These are phyloP conservation scores for Boletellus sp. DNA, from an alignment of 1,284 basidiomycete genomes.

Conservation along the genomic window DNA sequence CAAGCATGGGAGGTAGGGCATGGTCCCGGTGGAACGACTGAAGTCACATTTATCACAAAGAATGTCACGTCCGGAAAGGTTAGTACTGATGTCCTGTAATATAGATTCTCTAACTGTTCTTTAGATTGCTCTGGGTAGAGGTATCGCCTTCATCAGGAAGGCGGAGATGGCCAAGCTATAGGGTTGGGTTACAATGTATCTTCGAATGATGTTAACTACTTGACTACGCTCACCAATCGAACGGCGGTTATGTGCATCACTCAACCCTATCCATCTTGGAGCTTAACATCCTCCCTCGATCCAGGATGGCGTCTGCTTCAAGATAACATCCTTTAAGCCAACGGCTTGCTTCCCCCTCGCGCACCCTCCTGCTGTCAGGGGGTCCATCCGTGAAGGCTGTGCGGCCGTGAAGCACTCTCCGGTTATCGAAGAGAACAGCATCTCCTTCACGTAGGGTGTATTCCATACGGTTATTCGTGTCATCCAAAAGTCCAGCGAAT, in stretches of 20 bases:
- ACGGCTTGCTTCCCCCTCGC: conserved; percentile 45
- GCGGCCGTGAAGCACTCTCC: conserved; percentile 87
- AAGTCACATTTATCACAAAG: conserved; percentile 71
- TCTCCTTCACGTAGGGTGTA: conserved; percentile 82
- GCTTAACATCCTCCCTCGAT: conserved; percentile 41
- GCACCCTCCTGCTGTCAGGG: conserved; percentile 9
- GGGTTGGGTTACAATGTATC: conserved; percentile 2
- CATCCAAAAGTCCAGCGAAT: conserved; percentile 65
- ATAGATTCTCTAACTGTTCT: neutral
- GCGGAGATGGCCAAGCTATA: conserved; percentile 52
- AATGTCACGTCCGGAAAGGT: conserved; percentile 70
- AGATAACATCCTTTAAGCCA: conserved; percentile 79
- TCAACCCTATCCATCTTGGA: conserved; percentile 13
- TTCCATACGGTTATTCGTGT: conserved; percentile 53
- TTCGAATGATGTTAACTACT: too few relatives aligned
- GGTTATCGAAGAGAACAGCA: conserved; percentile 89
- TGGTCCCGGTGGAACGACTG: conserved; percentile 61
- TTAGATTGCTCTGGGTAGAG: conserved; percentile 52
- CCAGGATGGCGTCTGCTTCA: conserved; percentile 65
- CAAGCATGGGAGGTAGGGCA: conserved; percentile 72
- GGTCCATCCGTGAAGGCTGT: conserved; percentile 65
- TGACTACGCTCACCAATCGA: too few relatives aligned
- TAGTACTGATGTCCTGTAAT: conserved; percentile 10
- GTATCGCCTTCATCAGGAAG: conserved; percentile 59
- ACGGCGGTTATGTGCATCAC: neutral